phyloP scores from a whole-genome alignment of 176 grass and related monocot genomes.

The Themeda triandra region DNA sequence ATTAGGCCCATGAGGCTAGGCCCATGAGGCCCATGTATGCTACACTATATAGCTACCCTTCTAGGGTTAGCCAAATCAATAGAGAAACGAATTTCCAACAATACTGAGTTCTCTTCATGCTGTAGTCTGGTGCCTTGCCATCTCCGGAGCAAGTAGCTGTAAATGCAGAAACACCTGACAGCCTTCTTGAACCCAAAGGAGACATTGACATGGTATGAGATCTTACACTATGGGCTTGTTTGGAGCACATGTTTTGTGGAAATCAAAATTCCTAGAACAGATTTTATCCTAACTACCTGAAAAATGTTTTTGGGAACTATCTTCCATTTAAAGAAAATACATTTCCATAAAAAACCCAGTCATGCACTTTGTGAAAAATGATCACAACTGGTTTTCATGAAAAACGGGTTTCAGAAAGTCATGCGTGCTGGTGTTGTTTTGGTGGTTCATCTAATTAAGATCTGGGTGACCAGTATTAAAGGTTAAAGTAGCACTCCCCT shows the following conservation, averaged over 20 bases:
- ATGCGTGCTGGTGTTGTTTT: neutral
- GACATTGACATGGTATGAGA: slow-evolving; percentile 32
- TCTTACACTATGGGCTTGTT: neutral
- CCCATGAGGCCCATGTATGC: too few species aligned
- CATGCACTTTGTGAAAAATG: too few species aligned
- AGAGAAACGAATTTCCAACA: too few species aligned
- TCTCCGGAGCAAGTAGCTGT: neutral
- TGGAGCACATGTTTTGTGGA: neutral
- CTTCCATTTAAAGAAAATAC: neutral
- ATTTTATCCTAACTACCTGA: neutral
- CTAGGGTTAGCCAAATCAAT: too few species aligned
- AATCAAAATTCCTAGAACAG: neutral
- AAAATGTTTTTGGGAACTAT: neutral
- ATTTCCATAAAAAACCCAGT: neutral
- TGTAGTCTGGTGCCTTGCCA: slow-evolving; percentile 14
- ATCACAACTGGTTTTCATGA: neutral
- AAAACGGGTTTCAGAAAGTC: neutral
- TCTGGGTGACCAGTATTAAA: too few species aligned
- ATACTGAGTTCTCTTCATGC: neutral
- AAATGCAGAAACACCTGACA: neutral
- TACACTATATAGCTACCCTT: too few species aligned
- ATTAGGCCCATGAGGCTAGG: too few species aligned
- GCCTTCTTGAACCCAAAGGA: neutral
- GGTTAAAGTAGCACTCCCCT: neutral
- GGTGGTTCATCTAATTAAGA: neutral